A percentile compares a stretch with the other conserved stretches of the same genome.
These are phyloP conservation scores for Rhizoctonia solani DNA, from an alignment of 1,284 basidiomycete genomes.

Conservation along the genomic window DNA sequence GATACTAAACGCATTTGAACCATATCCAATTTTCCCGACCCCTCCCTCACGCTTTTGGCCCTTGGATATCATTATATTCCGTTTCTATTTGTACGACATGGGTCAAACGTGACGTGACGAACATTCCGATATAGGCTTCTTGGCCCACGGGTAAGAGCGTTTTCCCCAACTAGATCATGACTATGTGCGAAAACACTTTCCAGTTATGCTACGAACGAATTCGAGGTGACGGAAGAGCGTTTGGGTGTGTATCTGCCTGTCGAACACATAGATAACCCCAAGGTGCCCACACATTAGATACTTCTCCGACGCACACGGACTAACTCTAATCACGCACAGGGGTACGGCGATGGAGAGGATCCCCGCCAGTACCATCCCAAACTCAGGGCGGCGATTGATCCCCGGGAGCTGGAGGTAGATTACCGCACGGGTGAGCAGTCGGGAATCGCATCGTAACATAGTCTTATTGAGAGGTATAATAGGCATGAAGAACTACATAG, in stretches of 20 bases:
- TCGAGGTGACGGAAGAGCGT: slow-evolving; percentile 87
- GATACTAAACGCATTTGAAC: too few species aligned
- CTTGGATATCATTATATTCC: too few species aligned
- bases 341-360: slow-evolving; percentile 85
- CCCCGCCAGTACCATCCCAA: slow-evolving; percentile 73
- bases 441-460: too few species aligned
- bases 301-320: slow-evolving; percentile 34
- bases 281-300: slow-evolving; percentile 42
- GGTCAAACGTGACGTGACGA: too few species aligned
- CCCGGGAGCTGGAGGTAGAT: slow-evolving; percentile 85
- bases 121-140: too few species aligned
- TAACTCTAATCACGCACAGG: slow-evolving; percentile 46
- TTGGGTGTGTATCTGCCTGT: slow-evolving; percentile 86
- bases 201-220: slow-evolving; percentile 82
- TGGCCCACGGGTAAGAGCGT: slow-evolving; percentile 86
- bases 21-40: too few species aligned
- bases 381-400: slow-evolving; percentile 73
- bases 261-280: slow-evolving; percentile 89
- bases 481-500: slow-evolving; percentile 97
- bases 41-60: too few species aligned
- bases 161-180: too few species aligned
- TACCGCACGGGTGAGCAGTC: too few species aligned
- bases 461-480: too few species aligned
- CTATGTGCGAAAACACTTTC: too few species aligned
- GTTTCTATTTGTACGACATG: too few species aligned